Base-by-base conservation (phyloP, 129 eudicot species). In the Oenanthe sinensis region DNA sequence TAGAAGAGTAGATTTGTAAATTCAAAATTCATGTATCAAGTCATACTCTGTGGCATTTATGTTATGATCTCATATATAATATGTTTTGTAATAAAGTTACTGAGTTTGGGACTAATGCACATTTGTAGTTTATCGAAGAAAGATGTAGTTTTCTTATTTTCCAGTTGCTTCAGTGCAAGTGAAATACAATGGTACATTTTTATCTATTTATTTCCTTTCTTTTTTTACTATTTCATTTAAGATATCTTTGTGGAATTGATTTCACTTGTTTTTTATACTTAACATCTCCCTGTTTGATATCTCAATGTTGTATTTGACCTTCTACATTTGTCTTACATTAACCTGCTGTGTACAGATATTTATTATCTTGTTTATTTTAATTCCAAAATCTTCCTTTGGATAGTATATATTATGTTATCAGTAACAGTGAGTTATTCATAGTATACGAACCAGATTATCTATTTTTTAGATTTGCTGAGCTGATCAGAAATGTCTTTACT, bases 21-120 rank as follows among this genome's bases (percentile, higher is more conserved):
- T 60, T 60, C 33, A 60, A 24, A 60, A 9, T 60, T 71, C 65
- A 85, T 88, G 85, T 81, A 88, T 76, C 73, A 48, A 67, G 45
- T 65, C 46, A 48, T 79, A 42, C 76, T 24, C 36, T 44, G n/a
- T 72, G 47, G 52, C 52, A 22, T n/a, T 1, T 44, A 24, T 36
- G 16, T 72, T 71, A 26, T 79, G 80, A 30, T 50, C 17, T 72
- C 55, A 24, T 55, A n/a, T 11, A 16, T 63, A 30, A 24, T 17
- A 30, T 60, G 68, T 60, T n/a, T 52, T 83, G 75, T 45, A 36
- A 78, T 43, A 46, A 55, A 45, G 74, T 73, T 63, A 10, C 33
- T 60, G 68, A 60, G 68, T 60, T 60, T 24, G 68, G 33, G 15
- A 60, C 68, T 60, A n/a, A n/a, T 60, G 68, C 68, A 24, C 15